Conservation (phyloP, 2,329 filamentous ascomycete species). For the Penicillium sp. region DNA sequence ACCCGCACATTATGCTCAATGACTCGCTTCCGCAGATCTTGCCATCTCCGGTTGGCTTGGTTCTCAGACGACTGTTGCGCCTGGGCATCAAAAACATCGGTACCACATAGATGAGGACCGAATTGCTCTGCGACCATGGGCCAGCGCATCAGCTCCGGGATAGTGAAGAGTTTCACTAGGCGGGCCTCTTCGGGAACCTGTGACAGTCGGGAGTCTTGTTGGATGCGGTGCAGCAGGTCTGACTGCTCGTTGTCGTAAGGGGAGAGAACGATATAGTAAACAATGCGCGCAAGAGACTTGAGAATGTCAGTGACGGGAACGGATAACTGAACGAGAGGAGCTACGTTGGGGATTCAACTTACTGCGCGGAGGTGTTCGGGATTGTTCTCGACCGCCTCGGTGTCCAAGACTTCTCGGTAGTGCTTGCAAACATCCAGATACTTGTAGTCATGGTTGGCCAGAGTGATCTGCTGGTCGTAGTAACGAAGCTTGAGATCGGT, state of each 20-base stretch:
- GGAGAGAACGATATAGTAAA: slow-evolving; percentile 96
- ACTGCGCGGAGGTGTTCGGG: slow-evolving; percentile 82
- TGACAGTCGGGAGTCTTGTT: slow-evolving; percentile 79
- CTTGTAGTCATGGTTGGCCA: slow-evolving; percentile 96
- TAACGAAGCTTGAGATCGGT: slow-evolving; percentile 94
- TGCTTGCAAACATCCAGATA: slow-evolving; percentile 98
- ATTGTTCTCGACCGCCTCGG: slow-evolving; percentile 91
- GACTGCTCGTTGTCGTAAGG: slow-evolving; percentile 99
- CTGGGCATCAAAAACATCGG: slow-evolving; percentile 81
- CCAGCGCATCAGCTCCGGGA: slow-evolving; percentile 98
- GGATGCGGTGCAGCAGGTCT: slow-evolving; percentile 91
- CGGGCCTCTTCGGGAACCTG: slow-evolving; percentile 79
- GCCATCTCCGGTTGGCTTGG: slow-evolving; percentile 85
- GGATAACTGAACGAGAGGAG: neutral
- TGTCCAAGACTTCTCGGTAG: slow-evolving; percentile 95
- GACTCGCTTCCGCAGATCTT: slow-evolving; percentile 94
- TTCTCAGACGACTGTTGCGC: slow-evolving; percentile 69
- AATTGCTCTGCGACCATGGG: slow-evolving; percentile 88
- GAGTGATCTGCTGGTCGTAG: slow-evolving; percentile 94
- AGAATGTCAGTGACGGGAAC: slow-evolving; percentile 10
- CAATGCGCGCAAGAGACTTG: slow-evolving; percentile 87
- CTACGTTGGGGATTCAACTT: slow-evolving; percentile 45
- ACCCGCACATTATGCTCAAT: slow-evolving; percentile 99
- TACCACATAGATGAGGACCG: slow-evolving; percentile 82
- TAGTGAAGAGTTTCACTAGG: slow-evolving; percentile 90